Conservation (phyloP, 1,139 yeast genomes). For the Yamadazyma sp. region DNA sequence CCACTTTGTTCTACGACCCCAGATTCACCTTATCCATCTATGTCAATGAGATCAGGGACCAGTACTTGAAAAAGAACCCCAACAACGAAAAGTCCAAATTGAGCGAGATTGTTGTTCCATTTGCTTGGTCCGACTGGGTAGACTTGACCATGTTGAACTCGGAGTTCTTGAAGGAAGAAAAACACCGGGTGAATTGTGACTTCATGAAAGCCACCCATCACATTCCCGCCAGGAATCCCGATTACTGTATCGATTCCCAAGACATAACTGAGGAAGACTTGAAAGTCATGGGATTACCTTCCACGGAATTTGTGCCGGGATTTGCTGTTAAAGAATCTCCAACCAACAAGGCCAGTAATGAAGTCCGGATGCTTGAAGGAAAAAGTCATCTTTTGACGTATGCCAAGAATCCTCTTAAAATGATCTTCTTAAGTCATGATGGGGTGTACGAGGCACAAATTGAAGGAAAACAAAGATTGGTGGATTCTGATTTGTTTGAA, state of each 20-base stretch:
- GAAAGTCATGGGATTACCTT: slow-evolving; percentile 21
- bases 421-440: slow-evolving; percentile 38
- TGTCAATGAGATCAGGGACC: slow-evolving; percentile 27
- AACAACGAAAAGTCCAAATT: slow-evolving; percentile 15
- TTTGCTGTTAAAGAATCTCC: slow-evolving; percentile 25
- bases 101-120: slow-evolving; percentile 19
- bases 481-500: slow-evolving; percentile 26
- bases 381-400: slow-evolving; percentile 43
- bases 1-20: slow-evolving; percentile 37
- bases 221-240: slow-evolving; percentile 18
- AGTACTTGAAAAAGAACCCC: slow-evolving; percentile 13
- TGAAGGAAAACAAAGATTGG: slow-evolving; percentile 18
- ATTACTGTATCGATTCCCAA: slow-evolving; percentile 24
- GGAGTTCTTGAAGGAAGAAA: slow-evolving; percentile 16
- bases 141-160: slow-evolving; percentile 24
- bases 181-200: slow-evolving; percentile 18
- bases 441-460: slow-evolving; percentile 36
- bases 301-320: slow-evolving; percentile 24
- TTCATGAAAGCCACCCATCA: slow-evolving; percentile 24
- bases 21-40: slow-evolving; percentile 37
- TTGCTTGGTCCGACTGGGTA: slow-evolving; percentile 34
- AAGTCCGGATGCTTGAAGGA: slow-evolving; percentile 31
- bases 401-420: slow-evolving; percentile 43
- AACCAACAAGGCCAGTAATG: slow-evolving; percentile 25
- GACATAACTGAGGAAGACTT: slow-evolving; percentile 27